Conservation (phyloP, 2,329 filamentous ascomycete species). For the Calonectria hongkongensis region DNA sequence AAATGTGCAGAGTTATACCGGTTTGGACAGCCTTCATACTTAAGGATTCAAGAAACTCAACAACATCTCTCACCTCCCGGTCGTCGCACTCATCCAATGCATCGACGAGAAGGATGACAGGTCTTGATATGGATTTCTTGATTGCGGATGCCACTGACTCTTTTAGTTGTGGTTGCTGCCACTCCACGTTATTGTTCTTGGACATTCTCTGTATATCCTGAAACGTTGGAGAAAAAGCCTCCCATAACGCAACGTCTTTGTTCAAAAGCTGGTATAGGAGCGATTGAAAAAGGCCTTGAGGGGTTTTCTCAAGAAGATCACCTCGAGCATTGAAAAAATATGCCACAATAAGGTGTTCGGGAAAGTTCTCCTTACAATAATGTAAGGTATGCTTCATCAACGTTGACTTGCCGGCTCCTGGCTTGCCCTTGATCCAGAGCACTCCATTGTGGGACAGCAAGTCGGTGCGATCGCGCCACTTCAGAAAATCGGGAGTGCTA, state of each 20-base stretch:
- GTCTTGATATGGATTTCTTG: background rate
- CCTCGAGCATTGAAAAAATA: constrained; percentile 22
- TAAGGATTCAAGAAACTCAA: background rate
- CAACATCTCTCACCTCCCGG: background rate
- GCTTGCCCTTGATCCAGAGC: constrained; percentile 11
- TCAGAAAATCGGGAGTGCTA: background rate
- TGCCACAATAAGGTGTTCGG: background rate
- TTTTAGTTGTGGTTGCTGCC: background rate
- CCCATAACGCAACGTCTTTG: background rate
- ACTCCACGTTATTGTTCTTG: background rate
- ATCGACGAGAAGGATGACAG: background rate
- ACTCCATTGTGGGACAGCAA: background rate
- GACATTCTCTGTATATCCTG: background rate
- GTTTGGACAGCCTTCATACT: background rate
- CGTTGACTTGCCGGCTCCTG: background rate
- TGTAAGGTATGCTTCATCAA: constrained; percentile 16
- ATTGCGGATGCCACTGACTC: background rate
- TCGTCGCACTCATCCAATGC: background rate
- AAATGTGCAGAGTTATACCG: background rate
- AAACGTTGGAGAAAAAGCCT: background rate
- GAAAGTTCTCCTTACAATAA: background rate
- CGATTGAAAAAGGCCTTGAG: background rate
- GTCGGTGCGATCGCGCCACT: background rate
- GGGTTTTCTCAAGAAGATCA: constrained; percentile 1
- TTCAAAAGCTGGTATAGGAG: background rate